Conservation (phyloP, 805 yeast species). For the Candida ascalaphidarum region DNA sequence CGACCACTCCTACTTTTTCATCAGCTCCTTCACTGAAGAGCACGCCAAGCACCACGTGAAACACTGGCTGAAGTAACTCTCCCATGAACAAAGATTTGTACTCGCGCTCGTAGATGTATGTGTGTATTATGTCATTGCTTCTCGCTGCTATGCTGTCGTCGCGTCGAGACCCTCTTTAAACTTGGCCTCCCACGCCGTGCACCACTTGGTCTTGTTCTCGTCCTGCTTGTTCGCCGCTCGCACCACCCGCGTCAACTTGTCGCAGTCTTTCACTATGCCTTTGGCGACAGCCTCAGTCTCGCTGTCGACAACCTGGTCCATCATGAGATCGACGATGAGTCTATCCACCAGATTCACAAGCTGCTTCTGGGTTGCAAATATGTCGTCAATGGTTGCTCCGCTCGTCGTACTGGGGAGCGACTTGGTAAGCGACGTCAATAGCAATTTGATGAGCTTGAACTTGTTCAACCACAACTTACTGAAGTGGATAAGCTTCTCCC, state of each 20-base stretch:
- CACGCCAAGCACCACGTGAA: conserved; percentile 88
- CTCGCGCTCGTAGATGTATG: too few relatives aligned
- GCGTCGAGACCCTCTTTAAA: conserved; percentile 24
- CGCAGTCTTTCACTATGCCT: conserved; percentile 17
- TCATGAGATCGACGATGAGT: conserved; percentile 47
- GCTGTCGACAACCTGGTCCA: conserved; percentile 34
- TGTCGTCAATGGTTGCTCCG: conserved; percentile 39
- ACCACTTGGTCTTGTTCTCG: conserved; percentile 51
- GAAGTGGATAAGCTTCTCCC: conserved; percentile 24
- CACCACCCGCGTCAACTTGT: conserved; percentile 26
- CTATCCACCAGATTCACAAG: conserved; percentile 47
- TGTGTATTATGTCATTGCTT: too few relatives aligned
- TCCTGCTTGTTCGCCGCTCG: conserved; percentile 40
- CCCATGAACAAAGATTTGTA: too few relatives aligned
- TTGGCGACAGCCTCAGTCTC: conserved; percentile 18
- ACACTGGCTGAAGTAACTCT: too few relatives aligned
- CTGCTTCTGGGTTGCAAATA: conserved; percentile 33
- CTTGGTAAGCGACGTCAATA: conserved; percentile 50
- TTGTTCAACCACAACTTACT: conserved; percentile 44
- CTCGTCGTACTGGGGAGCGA: conserved; percentile 40
- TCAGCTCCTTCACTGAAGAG: conserved; percentile 67
- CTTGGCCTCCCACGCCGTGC: conserved; percentile 44
- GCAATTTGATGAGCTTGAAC: conserved; percentile 46
- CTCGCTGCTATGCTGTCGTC: too few relatives aligned
- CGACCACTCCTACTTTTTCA: conserved; percentile 87